Percentiles rank a stretch among this genome's conserved stretches.
phyloP scores from a whole-genome alignment of 2,329 filamentous ascomycete species.

The Torrubiellomyces zombiae region DNA sequence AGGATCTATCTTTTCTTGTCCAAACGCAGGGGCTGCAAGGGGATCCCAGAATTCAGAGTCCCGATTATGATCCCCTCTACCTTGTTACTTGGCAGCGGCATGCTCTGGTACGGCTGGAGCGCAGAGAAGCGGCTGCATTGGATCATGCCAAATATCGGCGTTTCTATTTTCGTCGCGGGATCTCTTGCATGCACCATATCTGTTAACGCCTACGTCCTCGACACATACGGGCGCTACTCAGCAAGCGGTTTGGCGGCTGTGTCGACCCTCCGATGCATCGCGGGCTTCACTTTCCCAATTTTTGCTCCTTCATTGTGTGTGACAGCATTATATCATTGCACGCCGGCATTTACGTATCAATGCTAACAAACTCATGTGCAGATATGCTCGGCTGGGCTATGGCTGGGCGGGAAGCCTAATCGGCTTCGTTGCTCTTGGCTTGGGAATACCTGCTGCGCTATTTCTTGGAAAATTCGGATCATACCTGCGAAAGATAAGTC shows the following conservation, averaged over 20 bases:
- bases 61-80: conserved; percentile 8
- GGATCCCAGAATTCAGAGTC: conserved; percentile 9
- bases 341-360: too few species aligned
- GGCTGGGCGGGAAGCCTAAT: too few species aligned
- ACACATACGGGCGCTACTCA: conserved; percentile 27
- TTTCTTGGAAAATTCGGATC: too few species aligned
- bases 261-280: conserved; percentile 27
- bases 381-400: too few species aligned
- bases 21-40: conserved; percentile 2
- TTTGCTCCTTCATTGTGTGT: too few species aligned
- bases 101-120: conserved; percentile 55
- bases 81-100: conserved; percentile 38
- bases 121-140: conserved; percentile 25
- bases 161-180: conserved; percentile 19
- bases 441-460: too few species aligned
- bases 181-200: conserved; percentile 25
- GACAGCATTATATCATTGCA: too few species aligned
- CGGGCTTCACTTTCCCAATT: conserved; percentile 34
- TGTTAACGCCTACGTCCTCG: conserved; percentile 28
- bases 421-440: too few species aligned
- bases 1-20: conserved; percentile 6
- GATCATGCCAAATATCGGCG: conserved; percentile 28
- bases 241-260: conserved; percentile 27
- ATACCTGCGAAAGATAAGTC: too few species aligned
- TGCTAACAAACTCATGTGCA: too few species aligned